Percentiles rank a stretch among this genome's conserved stretches.
Conservation (phyloP, 768 basidiomycete species). For the Phylloporus arenicola region DNA sequence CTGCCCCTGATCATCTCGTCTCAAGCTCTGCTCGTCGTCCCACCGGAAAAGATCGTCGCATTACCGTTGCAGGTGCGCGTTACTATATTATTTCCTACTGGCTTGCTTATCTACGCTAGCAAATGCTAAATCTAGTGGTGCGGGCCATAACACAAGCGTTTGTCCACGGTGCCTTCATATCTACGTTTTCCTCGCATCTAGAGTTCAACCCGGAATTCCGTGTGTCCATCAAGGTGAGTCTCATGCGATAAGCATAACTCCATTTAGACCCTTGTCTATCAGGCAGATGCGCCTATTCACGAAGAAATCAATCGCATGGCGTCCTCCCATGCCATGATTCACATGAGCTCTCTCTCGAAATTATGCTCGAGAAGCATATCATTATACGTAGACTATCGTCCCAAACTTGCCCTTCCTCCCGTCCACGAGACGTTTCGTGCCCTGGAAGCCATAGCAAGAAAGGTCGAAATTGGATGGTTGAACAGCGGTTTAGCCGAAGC, state of each 20-base stretch:
- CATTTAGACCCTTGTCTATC: conserved; percentile 5
- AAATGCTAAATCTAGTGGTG: conserved; percentile 32
- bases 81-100: conserved; percentile 22
- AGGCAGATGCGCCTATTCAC: conserved; percentile 33
- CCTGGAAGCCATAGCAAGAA: conserved; percentile 34
- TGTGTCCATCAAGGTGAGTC: conserved; percentile 16
- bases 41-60: conserved; percentile 50
- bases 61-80: conserved; percentile 48
- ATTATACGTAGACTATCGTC: conserved; percentile 32
- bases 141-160: conserved; percentile 54
- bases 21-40: conserved; percentile 53
- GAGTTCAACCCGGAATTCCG: conserved; percentile 16
- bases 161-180: conserved; percentile 50
- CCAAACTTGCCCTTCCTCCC: conserved; percentile 23
- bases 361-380: conserved; percentile 33
- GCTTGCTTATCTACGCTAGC: conserved; percentile 5
- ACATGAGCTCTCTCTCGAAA: conserved; percentile 39
- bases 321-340: conserved; percentile 33
- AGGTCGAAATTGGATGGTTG: conserved; percentile 47
- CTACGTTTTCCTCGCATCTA: conserved; percentile 35
- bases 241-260: background rate
- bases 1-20: conserved; percentile 50
- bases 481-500: conserved; percentile 30
- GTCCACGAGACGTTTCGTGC: conserved; percentile 25
- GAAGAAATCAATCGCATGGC: conserved; percentile 31